Conservation (phyloP, 257 asterid species). For the Solanum bulbocastanum region DNA sequence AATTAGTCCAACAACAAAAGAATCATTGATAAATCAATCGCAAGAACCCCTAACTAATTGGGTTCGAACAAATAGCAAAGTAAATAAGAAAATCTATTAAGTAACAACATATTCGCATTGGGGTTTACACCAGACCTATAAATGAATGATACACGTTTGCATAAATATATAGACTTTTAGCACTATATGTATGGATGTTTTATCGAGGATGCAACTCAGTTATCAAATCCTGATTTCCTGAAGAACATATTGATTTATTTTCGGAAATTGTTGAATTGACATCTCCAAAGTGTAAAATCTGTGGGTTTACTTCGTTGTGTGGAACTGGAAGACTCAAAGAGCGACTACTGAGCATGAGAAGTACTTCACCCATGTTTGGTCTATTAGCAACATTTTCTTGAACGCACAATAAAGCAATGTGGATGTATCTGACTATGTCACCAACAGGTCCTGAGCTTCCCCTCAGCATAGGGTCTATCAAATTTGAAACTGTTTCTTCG, state of each 20-base stretch:
- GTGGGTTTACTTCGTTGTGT: neutral
- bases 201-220: slow-evolving; percentile 1
- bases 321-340: slow-evolving; percentile 8
- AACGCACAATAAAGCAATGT: slow-evolving; percentile 20
- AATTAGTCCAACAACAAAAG: neutral
- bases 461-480: slow-evolving; percentile 4
- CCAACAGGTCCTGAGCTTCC: neutral
- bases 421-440: slow-evolving; percentile 12
- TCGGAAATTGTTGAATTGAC: neutral
- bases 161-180: neutral
- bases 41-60: neutral
- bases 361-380: slow-evolving; percentile 21
- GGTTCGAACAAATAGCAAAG: neutral
- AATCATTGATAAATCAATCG: neutral
- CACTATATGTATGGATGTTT: neutral
- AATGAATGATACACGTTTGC: neutral
- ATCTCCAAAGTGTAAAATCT: neutral
- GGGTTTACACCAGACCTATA: neutral
- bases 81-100: neutral
- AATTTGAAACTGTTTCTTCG: neutral
- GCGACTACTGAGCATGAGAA: slow-evolving; percentile 16
- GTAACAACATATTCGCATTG: neutral
- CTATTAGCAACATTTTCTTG: slow-evolving; percentile 14
- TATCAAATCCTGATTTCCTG: neutral
- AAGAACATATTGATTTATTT: neutral